phyloP scores from a whole-genome alignment of 1,139 yeast genomes.

The Pichia sp. region DNA sequence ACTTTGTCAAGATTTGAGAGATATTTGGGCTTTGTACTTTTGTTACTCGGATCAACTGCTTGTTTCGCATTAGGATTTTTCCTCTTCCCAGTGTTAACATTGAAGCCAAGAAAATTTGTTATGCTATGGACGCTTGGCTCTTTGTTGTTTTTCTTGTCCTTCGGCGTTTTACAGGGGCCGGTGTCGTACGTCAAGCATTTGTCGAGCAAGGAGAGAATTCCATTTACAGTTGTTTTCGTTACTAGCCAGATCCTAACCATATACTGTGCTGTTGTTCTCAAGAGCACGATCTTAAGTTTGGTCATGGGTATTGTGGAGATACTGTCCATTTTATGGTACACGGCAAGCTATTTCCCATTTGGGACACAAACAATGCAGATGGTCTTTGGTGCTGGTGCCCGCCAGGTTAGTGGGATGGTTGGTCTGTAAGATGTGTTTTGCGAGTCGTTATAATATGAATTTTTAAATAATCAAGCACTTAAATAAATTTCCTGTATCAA shows the following conservation, averaged over 20 bases:
- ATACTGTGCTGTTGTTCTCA: conserved; percentile 48
- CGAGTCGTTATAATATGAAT: neutral
- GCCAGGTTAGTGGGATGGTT: conserved; percentile 64
- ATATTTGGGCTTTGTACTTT: conserved; percentile 69
- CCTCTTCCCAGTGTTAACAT: conserved; percentile 81
- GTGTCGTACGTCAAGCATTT: conserved; percentile 70
- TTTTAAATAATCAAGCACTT: neutral
- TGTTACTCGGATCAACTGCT: conserved; percentile 68
- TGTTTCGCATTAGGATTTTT: conserved; percentile 82
- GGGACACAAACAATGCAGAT: conserved; percentile 80
- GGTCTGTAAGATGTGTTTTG: conserved; percentile 29
- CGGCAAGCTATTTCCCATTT: conserved; percentile 90
- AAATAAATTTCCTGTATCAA: neutral
- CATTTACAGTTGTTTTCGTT: conserved; percentile 77
- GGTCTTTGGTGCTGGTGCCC: conserved; percentile 73
- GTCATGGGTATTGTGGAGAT: conserved; percentile 73
- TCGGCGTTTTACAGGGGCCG: conserved; percentile 92
- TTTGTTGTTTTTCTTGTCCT: conserved; percentile 76
- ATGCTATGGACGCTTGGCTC: conserved; percentile 91
- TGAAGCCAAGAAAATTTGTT: conserved; percentile 89
- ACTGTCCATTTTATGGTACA: conserved; percentile 81
- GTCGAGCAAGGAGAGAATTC: conserved; percentile 67
- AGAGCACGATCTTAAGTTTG: conserved; percentile 72
- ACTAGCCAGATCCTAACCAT: conserved; percentile 36
- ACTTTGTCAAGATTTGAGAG: conserved; percentile 73